These are phyloP conservation scores for Populus deltoides DNA, from an alignment of 345 rosid genomes.

Conservation along the genomic window DNA sequence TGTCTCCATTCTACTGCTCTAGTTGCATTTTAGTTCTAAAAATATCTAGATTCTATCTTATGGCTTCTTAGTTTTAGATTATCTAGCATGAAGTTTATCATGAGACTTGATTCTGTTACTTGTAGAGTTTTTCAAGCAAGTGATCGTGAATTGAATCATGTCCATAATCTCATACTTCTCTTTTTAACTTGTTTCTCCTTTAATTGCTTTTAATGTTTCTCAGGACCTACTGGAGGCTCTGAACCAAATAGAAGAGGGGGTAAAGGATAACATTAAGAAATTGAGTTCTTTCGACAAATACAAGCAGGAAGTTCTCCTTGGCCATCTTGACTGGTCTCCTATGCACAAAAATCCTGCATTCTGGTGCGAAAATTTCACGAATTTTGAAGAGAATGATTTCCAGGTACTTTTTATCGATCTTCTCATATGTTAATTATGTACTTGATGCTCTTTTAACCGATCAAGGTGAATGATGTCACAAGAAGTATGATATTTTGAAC, in stretches of 20 bases:
- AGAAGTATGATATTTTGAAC: neutral
- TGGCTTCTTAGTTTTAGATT: neutral
- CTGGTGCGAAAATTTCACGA: constrained; percentile 86
- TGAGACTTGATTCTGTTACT: neutral
- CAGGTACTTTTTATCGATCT: constrained; percentile 47
- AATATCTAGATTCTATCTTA: neutral
- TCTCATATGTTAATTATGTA: neutral
- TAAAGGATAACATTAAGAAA: constrained; percentile 73
- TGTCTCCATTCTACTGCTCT: neutral
- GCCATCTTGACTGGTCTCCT: constrained; percentile 97
- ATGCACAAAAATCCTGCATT: constrained; percentile 90
- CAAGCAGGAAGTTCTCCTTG: constrained; percentile 94
- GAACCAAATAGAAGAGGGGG: constrained; percentile 78
- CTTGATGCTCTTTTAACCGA: neutral
- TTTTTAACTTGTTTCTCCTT: neutral
- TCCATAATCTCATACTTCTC: neutral
- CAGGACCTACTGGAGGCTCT: constrained; percentile 88
- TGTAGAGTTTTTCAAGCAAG: neutral
- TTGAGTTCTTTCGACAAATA: constrained; percentile 93
- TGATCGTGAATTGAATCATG: neutral
- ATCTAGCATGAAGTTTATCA: neutral
- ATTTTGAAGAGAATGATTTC: constrained; percentile 92
- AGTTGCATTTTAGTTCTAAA: neutral
- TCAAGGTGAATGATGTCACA: too few species aligned
- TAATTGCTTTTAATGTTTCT: constrained; percentile 15